Evolutionary conservation across 352 stramenopile genomes (phyloP).

Genomic region (Pythium pectinolyticum): DNA sequence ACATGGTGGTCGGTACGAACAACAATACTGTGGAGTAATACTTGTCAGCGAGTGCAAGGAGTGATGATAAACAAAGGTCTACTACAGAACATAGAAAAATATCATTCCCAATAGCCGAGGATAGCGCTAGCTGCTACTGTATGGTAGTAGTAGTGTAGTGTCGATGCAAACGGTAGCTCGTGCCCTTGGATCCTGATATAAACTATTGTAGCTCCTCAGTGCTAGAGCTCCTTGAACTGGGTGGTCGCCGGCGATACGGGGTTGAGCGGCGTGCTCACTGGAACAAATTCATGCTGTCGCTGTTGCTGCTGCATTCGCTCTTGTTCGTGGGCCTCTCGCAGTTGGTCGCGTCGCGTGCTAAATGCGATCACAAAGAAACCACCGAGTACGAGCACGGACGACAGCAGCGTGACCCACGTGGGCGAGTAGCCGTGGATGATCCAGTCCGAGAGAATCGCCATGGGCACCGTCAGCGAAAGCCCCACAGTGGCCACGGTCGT

Average conservation of each 20-base stretch:
- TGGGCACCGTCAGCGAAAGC: constrained; percentile 94
- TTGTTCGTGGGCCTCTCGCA: neutral
- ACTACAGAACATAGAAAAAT: too few species aligned
- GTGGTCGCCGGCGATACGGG: constrained; percentile 11
- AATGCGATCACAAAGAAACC: constrained; percentile 75
- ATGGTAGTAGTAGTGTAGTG: too few species aligned
- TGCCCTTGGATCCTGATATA: too few species aligned
- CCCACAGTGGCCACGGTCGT: constrained; percentile 95
- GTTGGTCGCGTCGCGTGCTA: constrained; percentile 31
- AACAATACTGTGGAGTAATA: too few species aligned
- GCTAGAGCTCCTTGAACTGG: constrained; percentile 15
- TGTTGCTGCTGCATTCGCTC: constrained; percentile 1
- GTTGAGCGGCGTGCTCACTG: constrained; percentile 3
- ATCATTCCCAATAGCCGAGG: too few species aligned
- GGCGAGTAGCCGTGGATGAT: constrained; percentile 59
- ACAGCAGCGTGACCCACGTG: constrained; percentile 51
- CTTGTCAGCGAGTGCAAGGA: too few species aligned
- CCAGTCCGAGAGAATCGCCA: constrained; percentile 92
- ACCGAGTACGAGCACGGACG: constrained; percentile 60
- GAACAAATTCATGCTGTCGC: neutral
- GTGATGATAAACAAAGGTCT: too few species aligned
- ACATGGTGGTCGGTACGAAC: too few species aligned
- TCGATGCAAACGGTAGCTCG: too few species aligned
- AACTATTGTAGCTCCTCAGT: too few species aligned
- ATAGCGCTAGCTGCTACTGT: too few species aligned